Base-by-base conservation (phyloP, 169 alveolate species). In the Babesia ovis region DNA sequence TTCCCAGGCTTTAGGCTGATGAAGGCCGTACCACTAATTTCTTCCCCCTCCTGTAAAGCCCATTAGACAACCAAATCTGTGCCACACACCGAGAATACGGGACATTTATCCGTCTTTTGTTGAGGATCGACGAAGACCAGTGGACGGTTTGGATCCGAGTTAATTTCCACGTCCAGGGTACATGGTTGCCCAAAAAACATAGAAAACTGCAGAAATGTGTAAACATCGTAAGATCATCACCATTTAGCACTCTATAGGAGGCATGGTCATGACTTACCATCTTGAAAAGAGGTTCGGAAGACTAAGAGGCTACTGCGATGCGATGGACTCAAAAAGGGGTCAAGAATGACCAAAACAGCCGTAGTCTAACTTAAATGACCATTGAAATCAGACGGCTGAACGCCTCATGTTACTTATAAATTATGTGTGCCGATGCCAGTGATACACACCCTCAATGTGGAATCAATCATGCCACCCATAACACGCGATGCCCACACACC, bases 1-100 rank as follows among this genome's bases (percentile, higher is more conserved):
- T 96, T 95, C 35, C 97, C 98, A 1, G 97, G 96, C 67, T 93
- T 91, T 74, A 95, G 62, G 71, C 91, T 90, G 53, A 95, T 91
- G 39, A 91, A 76, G n/a, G 98, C 98, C 16, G 89, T 75, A 20
- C 98, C 96, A 55, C 93, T 86, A n/a, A 94, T 92, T 69, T 92
- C 96, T 57, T 94, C 97, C 25, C 95, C 95, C 61, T 94, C 94
- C 92, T 91, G 75, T 25, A 45, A 37, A 48, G 23, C 25, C 32
- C 25, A 27, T 23, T 16, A 37, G 34, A 43, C 31, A 43, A 22
- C 32, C 12, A 2, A 18, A 46, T 39, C 0, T 9, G 12, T 29
- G 12, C 0, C 3, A 54, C 73, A 12, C 45, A 81, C 93, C 56
- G 93, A 89, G 75, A 92, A 92, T 45, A 92, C 86, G 27, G 93